Evolutionary conservation across 306 rosid genomes (phyloP), one percentile per base, ranked within the genome.

Genomic region (Acmispon strigosus): DNA sequence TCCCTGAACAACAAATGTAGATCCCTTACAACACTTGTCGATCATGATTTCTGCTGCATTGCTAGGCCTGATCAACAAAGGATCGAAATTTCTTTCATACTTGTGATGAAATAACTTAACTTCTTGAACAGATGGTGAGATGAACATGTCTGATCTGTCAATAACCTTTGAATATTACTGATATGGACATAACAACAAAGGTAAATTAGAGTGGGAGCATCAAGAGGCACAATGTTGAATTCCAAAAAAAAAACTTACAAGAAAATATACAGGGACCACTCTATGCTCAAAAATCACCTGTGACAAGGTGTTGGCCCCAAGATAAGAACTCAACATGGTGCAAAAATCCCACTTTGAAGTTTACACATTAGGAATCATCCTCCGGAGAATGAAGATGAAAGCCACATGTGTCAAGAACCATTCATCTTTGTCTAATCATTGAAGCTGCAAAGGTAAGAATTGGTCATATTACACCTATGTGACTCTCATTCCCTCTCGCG

Each of bases 401-500:
- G 42, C 43, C 47, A 59, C 54, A 27, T 2, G 3, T 27, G 34
- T 4, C 4, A 27, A 27, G 34, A 2, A 27, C n/a, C 13, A 15
- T 32, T 72, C 67, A 66, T 72, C 72, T 39, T 55, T 41, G 56
- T 60, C 65, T 29, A 43, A 29, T 49, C 62, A 65, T 22, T 20
- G 34, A 34, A 29, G 20, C 63, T 45, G 22, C 61, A 42, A 20
- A 44, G 44, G 48, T 15, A 53, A 55, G 42, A 41, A 68, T 19
- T 17, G 57, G 55, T 18, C 12, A 51, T 47, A 9, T n/a, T 61
- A 84, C 76, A 90, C 14, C 56, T 60, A 56, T 79, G 72, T 36
- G 76, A 73, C 71, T 90, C 89, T 15, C 90, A 82, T 76, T 84
- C 94, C 72, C 96, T 82, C 79, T 73, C 88, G 0, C 81, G 92